These are phyloP conservation scores for Rhodofomes roseus DNA, from an alignment of 1,284 basidiomycete genomes.

Conservation along the genomic window DNA sequence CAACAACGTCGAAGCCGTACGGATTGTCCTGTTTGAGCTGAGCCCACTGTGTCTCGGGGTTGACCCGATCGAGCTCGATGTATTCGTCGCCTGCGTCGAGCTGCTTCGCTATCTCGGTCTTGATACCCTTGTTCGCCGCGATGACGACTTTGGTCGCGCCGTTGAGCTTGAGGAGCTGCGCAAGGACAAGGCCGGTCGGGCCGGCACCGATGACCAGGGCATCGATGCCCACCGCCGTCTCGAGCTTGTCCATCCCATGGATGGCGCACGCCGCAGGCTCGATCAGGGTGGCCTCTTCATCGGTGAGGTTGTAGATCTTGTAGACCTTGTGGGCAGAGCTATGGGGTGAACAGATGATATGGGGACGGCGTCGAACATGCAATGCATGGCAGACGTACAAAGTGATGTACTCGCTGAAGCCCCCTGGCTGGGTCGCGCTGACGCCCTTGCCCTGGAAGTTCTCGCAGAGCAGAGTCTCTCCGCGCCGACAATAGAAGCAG, in stretches of 20 bases:
- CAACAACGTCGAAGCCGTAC: constrained; percentile 61
- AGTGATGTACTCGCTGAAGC: constrained; percentile 84
- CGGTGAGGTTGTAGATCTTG: constrained; percentile 57
- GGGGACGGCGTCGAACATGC: not conserved
- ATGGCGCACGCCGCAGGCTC: constrained; percentile 63
- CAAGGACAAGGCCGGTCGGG: constrained; percentile 56
- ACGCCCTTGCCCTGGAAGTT: constrained; percentile 77
- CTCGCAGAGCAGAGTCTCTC: constrained; percentile 71
- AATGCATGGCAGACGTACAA: constrained; percentile 49
- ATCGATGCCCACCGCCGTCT: constrained; percentile 50
- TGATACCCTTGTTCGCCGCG: constrained; percentile 54
- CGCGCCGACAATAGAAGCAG: constrained; percentile 83
- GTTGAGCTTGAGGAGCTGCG: constrained; percentile 57
- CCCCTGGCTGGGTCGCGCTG: constrained; percentile 57
- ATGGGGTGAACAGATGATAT: not conserved
- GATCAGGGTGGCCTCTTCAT: constrained; percentile 57
- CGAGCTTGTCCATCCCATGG: constrained; percentile 60
- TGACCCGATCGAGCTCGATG: constrained; percentile 51
- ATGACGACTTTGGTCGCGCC: constrained; percentile 47
- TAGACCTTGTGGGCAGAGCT: constrained; percentile 49
- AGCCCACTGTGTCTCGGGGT: constrained; percentile 51
- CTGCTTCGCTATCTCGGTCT: constrained; percentile 55
- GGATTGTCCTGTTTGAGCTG: constrained; percentile 56
- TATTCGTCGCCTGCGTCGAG: constrained; percentile 52
- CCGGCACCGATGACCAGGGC: constrained; percentile 49